A percentile compares a stretch with the other conserved stretches of the same genome.
These are phyloP conservation scores for Lactifluus piperatus DNA, from an alignment of 768 basidiomycete species.

Conservation along the genomic window DNA sequence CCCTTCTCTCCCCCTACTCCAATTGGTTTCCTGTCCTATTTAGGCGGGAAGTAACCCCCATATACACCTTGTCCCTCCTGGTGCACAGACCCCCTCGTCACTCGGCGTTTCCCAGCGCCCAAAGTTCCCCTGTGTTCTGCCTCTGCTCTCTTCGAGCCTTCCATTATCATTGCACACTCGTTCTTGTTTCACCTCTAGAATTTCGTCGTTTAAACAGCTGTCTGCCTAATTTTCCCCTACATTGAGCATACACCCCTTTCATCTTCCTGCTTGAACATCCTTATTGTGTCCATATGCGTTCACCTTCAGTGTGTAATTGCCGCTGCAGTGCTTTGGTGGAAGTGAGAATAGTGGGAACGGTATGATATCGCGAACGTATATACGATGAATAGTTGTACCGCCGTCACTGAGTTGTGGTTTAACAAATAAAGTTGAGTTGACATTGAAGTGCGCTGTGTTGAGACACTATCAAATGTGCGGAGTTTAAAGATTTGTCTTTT, in stretches of 20 bases:
- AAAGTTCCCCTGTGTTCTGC: not conserved
- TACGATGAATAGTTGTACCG: slow-evolving; percentile 15
- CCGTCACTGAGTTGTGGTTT: not conserved
- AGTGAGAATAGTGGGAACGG: not conserved
- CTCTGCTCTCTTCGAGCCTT: not conserved
- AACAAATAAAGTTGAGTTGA: not conserved
- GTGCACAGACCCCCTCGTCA: not conserved
- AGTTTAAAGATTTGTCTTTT: no score
- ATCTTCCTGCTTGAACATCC: slow-evolving; percentile 13
- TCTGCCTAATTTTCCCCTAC: not conserved
- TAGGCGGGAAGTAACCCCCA: no score
- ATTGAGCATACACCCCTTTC: not conserved
- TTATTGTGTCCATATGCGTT: slow-evolving; percentile 15
- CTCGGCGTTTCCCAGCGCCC: not conserved
- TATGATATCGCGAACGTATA: slow-evolving; percentile 2
- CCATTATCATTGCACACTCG: not conserved
- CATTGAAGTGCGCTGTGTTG: not conserved
- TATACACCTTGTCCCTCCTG: no score
- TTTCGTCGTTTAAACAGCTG: not conserved
- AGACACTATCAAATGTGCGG: no score
- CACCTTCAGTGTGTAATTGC: slow-evolving; percentile 12
- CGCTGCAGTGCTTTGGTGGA: slow-evolving; percentile 14
- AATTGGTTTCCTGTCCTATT: no score
- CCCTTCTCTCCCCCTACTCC: no score
- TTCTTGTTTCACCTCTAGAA: slow-evolving; percentile 8